A percentile compares a stretch with the other conserved stretches of the same genome.
These are phyloP conservation scores for Talaromyces ruber DNA, from an alignment of 495 filamentous ascomycete genomes.

Conservation along the genomic window DNA sequence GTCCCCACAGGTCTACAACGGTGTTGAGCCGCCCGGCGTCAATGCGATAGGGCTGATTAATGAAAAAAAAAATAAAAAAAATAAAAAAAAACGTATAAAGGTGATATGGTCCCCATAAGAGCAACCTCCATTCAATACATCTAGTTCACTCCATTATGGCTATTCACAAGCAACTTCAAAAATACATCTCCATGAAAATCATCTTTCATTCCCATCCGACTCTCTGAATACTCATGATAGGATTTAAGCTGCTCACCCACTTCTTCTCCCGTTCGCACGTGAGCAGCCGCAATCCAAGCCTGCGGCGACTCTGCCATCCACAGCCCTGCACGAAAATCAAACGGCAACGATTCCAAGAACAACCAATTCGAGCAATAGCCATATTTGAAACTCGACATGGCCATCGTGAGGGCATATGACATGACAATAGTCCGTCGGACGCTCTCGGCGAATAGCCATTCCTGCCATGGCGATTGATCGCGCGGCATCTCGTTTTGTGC, in stretches of 20 bases:
- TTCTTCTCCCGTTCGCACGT: neutral
- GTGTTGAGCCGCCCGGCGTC: no score
- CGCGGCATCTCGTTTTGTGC: neutral
- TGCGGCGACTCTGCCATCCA: conserved; percentile 3
- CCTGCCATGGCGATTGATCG: neutral
- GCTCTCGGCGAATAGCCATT: neutral
- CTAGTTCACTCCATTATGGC: neutral
- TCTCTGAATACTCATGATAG: neutral
- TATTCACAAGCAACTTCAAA: conserved; percentile 1
- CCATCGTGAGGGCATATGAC: neutral
- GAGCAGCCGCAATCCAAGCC: conserved; percentile 1
- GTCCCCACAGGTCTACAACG: neutral
- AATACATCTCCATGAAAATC: neutral
- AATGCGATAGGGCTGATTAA: no score
- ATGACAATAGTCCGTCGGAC: conserved; percentile 1
- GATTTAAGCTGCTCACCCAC: neutral
- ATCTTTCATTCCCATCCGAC: neutral
- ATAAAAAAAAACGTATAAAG: no score
- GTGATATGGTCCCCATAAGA: no score
- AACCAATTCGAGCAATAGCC: conserved; percentile 2
- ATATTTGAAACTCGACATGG: neutral
- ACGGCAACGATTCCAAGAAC: neutral
- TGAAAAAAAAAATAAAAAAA: no score
- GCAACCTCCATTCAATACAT: no score
- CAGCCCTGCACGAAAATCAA: neutral